phyloP scores from a whole-genome alignment of 2,329 filamentous ascomycete genomes.

The Aspergillus quadrilineatus region DNA sequence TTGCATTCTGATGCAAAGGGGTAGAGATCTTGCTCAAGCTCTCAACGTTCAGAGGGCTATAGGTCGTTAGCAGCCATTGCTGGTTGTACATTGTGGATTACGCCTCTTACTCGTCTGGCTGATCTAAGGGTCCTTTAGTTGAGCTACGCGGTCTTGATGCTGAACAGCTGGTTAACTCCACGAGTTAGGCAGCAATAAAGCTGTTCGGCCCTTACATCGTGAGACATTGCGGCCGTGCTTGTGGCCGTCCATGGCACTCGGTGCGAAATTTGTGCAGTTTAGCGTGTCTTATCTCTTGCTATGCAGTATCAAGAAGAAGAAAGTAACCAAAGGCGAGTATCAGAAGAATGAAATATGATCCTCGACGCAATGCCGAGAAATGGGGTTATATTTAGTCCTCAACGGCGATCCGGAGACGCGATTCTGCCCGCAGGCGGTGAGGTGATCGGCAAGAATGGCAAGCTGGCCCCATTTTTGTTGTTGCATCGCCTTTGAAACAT shows the following conservation, averaged over 20 bases:
- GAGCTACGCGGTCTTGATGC: conserved; percentile 47
- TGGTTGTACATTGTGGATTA: neutral
- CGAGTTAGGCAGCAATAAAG: conserved; percentile 1
- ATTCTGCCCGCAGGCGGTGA: conserved; percentile 27
- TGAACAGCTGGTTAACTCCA: conserved; percentile 22
- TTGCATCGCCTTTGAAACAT: conserved; percentile 18
- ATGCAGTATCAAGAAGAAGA: no score
- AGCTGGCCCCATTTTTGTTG: conserved; percentile 21
- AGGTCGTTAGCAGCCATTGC: conserved; percentile 17
- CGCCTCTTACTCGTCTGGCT: conserved; percentile 62
- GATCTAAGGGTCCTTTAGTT: conserved; percentile 76
- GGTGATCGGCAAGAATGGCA: conserved; percentile 22
- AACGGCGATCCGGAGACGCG: neutral
- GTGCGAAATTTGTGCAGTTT: neutral
- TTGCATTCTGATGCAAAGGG: conserved; percentile 16
- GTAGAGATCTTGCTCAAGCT: conserved; percentile 20
- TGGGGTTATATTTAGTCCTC: conserved; percentile 1
- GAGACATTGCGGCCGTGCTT: conserved; percentile 39
- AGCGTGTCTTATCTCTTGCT: neutral
- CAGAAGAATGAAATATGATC: neutral
- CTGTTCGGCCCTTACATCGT: conserved; percentile 32
- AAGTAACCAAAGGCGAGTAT: neutral
- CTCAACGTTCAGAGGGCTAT: conserved; percentile 29
- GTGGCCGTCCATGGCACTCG: conserved; percentile 14
- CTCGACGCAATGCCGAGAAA: neutral